phyloP scores from a whole-genome alignment of 1,139 yeast species.

The Blastobotrys illinoisensis region DNA sequence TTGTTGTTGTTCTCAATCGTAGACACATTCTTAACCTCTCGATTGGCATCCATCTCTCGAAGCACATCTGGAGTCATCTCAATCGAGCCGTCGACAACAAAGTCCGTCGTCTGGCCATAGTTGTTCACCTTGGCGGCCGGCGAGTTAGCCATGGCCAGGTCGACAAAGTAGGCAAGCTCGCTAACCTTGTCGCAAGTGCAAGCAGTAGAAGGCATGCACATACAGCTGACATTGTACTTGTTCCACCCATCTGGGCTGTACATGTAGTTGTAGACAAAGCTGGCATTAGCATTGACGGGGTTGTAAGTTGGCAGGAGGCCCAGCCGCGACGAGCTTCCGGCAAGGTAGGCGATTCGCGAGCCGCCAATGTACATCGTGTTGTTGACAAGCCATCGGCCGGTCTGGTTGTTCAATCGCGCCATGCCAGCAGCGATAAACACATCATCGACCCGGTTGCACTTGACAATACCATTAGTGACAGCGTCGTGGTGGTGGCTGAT shows the following conservation, averaged over 20 bases:
- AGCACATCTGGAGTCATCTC: not conserved
- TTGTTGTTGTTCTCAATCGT: not conserved
- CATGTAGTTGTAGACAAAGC: not conserved
- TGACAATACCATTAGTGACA: not conserved
- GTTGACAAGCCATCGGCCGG: not conserved
- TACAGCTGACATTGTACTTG: slow-evolving; percentile 1
- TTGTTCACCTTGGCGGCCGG: not conserved
- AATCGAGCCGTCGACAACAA: not conserved
- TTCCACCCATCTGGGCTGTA: not conserved
- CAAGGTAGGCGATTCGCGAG: not conserved
- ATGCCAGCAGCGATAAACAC: not conserved
- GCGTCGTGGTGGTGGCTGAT: not conserved
- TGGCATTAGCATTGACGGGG: not conserved
- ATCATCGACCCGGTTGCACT: not conserved
- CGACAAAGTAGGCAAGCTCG: slow-evolving; percentile 1
- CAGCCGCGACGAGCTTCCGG: not conserved
- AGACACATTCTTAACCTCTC: not conserved
- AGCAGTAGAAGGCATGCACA: not conserved
- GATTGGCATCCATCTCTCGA: not conserved
- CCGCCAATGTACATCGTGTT: not conserved
- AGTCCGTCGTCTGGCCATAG: not conserved
- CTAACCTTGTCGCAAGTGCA: slow-evolving; percentile 4
- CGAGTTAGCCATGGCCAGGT: not conserved
- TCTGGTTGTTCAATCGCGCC: not conserved
- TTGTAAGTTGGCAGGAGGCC: not conserved